Base-by-base conservation (phyloP, 768 basidiomycete species). In the Hericium rajendrae region DNA sequence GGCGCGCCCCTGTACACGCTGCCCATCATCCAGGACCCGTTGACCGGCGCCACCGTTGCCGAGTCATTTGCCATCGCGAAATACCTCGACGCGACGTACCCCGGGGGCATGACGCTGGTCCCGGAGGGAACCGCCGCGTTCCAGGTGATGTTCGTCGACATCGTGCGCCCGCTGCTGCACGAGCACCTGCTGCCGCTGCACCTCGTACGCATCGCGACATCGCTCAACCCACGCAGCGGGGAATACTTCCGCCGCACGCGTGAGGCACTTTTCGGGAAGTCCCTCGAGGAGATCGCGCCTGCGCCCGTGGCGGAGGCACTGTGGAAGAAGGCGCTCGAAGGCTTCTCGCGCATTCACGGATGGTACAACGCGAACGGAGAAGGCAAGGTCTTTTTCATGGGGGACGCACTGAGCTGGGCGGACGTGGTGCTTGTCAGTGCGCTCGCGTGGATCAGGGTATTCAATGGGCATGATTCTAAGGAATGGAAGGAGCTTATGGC, bases 91-190 rank as follows among this genome's bases (percentile, higher is more conserved):
- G 22, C 10, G 12, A 22, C 43, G 43, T 46, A 46, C 43, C 12
- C 81, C 0, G 13, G 15, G 8, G 15, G n/a, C n/a, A 5, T 28
- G 26, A 13, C 15, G 20, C 18, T 51, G 12, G 16, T 51, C 8
- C 20, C 49, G n/a, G 26, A 20, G 15, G 15, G 20, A 6, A 20
- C 6, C 15, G n/a, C 16, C 20, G 43, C 43, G 6, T 22, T 46
- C n/a, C 43, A 46, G 43, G 43, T 13, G 22, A 16, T 46, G 43
- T 10, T 46, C 43, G 8, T 46, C 43, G 43, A 46, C 43, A 15
- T n/a, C n/a, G 1, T 46, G 43, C 12, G 5, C 6, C 22, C 43
- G 2, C 9, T n/a, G 43, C 6, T 22, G n/a, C 6, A 6, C 6
- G 8, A 46, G n/a, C 22, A 6, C 2, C 1, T 22, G 43, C 8